phyloP scores from a whole-genome alignment of 441 rosid genomes.

The Geranium incanum region DNA sequence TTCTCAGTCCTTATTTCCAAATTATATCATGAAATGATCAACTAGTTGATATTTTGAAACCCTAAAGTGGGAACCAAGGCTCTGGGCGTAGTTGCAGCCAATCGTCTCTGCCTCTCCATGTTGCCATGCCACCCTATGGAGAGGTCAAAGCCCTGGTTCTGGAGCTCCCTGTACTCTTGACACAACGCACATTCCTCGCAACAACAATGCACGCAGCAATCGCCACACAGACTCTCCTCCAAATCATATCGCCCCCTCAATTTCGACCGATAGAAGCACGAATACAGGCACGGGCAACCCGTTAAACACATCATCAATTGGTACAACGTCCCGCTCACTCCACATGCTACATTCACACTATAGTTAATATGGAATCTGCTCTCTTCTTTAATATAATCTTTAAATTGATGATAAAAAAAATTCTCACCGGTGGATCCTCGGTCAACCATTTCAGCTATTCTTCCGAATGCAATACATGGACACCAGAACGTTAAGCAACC shows the following conservation, averaged over 20 bases:
- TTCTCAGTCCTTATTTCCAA: too few relatives aligned
- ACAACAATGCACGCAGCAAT: constrained; percentile 28
- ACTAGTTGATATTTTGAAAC: too few relatives aligned
- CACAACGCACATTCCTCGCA: constrained; percentile 36
- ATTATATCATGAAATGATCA: too few relatives aligned
- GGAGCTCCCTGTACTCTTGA: constrained; percentile 36
- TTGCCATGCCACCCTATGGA: constrained; percentile 23
- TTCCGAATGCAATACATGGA: constrained; percentile 65
- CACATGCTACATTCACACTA: constrained; percentile 24
- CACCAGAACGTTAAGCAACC: constrained; percentile 64
- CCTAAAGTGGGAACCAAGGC: too few relatives aligned
- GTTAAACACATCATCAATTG: constrained; percentile 23
- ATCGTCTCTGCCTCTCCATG: not conserved
- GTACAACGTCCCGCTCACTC: constrained; percentile 29
- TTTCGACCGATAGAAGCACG: constrained; percentile 32
- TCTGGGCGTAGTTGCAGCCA: not conserved
- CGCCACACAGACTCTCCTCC: constrained; percentile 27
- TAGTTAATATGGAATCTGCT: too few relatives aligned
- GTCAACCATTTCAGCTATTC: constrained; percentile 54
- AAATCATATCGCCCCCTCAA: constrained; percentile 30
- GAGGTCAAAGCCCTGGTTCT: constrained; percentile 32
- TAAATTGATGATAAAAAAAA: not conserved
- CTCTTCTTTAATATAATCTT: not conserved
- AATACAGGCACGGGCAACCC: constrained; percentile 30
- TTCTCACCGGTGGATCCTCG: constrained; percentile 30